These are phyloP conservation scores for Striga asiatica DNA, from an alignment of 257 asterid species.

Conservation along the genomic window DNA sequence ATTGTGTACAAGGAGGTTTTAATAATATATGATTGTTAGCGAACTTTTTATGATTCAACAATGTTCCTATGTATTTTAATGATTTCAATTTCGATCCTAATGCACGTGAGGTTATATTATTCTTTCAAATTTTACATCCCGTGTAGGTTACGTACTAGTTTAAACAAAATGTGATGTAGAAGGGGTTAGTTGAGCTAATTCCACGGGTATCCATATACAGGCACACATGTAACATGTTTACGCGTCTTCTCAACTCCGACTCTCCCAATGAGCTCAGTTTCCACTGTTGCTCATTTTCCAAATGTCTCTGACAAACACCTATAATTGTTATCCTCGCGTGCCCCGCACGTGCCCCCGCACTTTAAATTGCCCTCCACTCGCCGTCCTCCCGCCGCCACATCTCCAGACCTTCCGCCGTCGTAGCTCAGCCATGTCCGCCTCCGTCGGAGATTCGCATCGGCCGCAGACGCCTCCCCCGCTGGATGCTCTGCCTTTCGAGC, in stretches of 20 bases:
- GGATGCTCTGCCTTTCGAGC: slow-evolving; percentile 41
- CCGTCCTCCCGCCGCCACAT: neutral
- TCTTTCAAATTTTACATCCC: no score
- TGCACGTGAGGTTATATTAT: no score
- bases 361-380: slow-evolving; percentile 6
- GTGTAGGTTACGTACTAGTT: no score
- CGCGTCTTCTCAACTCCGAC: neutral
- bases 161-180: no score
- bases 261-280: slow-evolving; percentile 1
- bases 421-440: slow-evolving; percentile 28
- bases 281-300: slow-evolving; percentile 13
- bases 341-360: slow-evolving; percentile 20
- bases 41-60: no score
- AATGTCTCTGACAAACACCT: slow-evolving; percentile 4
- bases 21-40: no score
- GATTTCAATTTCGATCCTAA: no score
- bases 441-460: slow-evolving; percentile 20
- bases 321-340: slow-evolving; percentile 13
- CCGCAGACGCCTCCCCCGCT: slow-evolving; percentile 9
- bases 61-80: no score
- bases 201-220: no score
- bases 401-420: slow-evolving; percentile 16
- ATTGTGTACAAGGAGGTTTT: no score
- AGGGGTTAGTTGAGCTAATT: no score
- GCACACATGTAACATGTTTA: neutral